phyloP scores from a whole-genome alignment of 345 rosid genomes.

The Anacardium occidentale region DNA sequence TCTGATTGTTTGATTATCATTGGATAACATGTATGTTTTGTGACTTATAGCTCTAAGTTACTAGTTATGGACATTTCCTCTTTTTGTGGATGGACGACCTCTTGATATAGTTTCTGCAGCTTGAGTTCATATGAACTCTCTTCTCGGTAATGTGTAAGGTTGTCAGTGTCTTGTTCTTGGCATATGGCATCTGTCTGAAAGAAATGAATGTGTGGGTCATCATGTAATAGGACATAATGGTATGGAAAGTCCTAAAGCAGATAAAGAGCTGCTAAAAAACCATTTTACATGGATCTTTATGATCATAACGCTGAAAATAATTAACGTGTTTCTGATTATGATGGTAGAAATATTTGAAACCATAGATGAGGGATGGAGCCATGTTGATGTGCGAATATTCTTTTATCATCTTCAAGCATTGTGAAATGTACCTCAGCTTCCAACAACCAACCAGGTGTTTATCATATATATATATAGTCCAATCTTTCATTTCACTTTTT shows the following conservation, averaged over 20 bases:
- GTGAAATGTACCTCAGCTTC: too few relatives aligned
- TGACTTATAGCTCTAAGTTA: too few relatives aligned
- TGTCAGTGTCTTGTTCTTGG: slow-evolving; percentile 33
- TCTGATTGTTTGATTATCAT: too few relatives aligned
- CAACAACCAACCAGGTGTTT: not conserved
- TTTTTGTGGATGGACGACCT: slow-evolving; percentile 33
- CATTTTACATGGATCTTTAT: too few relatives aligned
- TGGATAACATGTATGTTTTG: too few relatives aligned
- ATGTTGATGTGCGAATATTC: slow-evolving; percentile 1
- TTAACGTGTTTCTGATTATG: not conserved
- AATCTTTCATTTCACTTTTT: not conserved
- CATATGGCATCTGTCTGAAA: slow-evolving; percentile 42
- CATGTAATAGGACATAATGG: not conserved
- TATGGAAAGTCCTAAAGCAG: too few relatives aligned
- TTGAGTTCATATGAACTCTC: slow-evolving; percentile 32
- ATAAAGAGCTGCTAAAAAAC: not conserved
- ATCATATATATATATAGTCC: not conserved
- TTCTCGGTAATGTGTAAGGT: not conserved
- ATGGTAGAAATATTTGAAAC: not conserved
- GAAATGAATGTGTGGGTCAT: slow-evolving; percentile 23
- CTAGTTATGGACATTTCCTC: slow-evolving; percentile 32
- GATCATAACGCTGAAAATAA: too few relatives aligned
- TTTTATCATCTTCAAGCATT: too few relatives aligned
- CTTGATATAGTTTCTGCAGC: slow-evolving; percentile 38
- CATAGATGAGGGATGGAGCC: not conserved